Evolutionary conservation across 2,329 filamentous ascomycete species (phyloP), one percentile per base, ranked within the genome.

Genomic region (Fusarium clavum): DNA sequence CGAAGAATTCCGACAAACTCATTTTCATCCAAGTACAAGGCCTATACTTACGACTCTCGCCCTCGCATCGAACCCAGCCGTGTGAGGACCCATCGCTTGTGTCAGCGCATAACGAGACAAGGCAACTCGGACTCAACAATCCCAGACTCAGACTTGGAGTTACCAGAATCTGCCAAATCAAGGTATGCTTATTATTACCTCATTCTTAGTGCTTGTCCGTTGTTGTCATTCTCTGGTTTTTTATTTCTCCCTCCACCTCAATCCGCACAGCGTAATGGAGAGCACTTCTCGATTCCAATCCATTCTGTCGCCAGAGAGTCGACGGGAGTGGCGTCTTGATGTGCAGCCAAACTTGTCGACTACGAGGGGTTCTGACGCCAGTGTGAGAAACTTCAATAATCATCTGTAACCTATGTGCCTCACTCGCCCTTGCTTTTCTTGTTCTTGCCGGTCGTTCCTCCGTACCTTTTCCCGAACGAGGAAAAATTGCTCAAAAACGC

Each of bases 241-340:
- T 56, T 38, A 53, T 66, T 43, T 38, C 41, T 41, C 34, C 47
- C 46, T 41, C 44, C 56, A 27, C 44, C 63, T 57, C 51, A 63
- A 56, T 48, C 64, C 51, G 49, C 46, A 44, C 59, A 47, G 34
- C 34, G 34, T n/a, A 11, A 38, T n/a, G 6, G 51, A 38, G 16
- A 46, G 30, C 57, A 58, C 52, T 70, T 56, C 40, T 69, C 40
- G 18, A 46, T 44, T 41, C 54, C 48, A 40, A 24, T 49, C 47
- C 53, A 44, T 44, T 62, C 45, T 58, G 40, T 54, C 25, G 38
- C 38, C 46, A 22, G 32, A 57, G 58, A 57, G 53, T 68, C 43
- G 55, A 66, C 55, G 60, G 55, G 25, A 69, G 65, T 73, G 72
- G 72, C 57, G 70, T 69, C 27, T 57, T 58, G 57, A 54, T 67